A percentile compares a stretch with the other conserved stretches of the same genome.
These are phyloP conservation scores for Xylariaceae sp. DNA, from an alignment of 2,329 filamentous ascomycete species.

Conservation along the genomic window DNA sequence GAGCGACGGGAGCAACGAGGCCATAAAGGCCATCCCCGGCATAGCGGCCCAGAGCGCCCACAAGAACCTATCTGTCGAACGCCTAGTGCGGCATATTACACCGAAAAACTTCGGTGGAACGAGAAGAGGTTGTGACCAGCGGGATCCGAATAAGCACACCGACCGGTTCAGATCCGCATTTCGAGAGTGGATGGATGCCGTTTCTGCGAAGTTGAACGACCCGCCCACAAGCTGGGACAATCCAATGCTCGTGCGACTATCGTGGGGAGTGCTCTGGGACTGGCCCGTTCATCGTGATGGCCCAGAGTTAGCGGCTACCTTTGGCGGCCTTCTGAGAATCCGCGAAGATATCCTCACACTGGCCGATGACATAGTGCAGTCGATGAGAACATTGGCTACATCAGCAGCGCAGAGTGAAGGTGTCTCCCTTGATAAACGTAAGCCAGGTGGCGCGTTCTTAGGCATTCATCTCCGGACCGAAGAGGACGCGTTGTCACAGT, in stretches of 20 bases:
- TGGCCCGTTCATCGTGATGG: slow-evolving; percentile 43
- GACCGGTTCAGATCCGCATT: slow-evolving; percentile 34
- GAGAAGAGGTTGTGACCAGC: slow-evolving; percentile 35
- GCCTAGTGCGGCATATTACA: slow-evolving; percentile 34
- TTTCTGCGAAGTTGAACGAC: slow-evolving; percentile 19
- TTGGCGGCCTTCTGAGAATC: slow-evolving; percentile 40
- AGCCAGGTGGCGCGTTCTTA: slow-evolving; percentile 24
- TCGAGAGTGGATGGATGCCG: slow-evolving; percentile 26
- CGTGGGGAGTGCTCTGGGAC: slow-evolving; percentile 41
- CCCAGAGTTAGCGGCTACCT: slow-evolving; percentile 40
- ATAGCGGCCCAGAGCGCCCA: slow-evolving; percentile 27
- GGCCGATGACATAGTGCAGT: slow-evolving; percentile 18
- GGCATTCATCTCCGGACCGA: slow-evolving; percentile 44
- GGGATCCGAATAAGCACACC: slow-evolving; percentile 37
- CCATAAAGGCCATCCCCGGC: slow-evolving; percentile 35
- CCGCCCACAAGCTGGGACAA: slow-evolving; percentile 19
- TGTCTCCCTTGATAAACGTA: neutral
- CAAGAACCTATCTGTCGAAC: slow-evolving; percentile 17
- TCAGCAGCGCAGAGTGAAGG: slow-evolving; percentile 21
- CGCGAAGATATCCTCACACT: slow-evolving; percentile 32
- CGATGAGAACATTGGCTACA: slow-evolving; percentile 21
- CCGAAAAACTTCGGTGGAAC: slow-evolving; percentile 34
- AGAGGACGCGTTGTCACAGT: slow-evolving; percentile 39
- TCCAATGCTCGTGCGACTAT: slow-evolving; percentile 35
- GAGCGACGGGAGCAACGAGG: slow-evolving; percentile 9